A percentile compares a stretch with the other conserved stretches of the same genome.
These are phyloP conservation scores for Didymella glomerata DNA, from an alignment of 2,329 filamentous ascomycete species.

Conservation along the genomic window DNA sequence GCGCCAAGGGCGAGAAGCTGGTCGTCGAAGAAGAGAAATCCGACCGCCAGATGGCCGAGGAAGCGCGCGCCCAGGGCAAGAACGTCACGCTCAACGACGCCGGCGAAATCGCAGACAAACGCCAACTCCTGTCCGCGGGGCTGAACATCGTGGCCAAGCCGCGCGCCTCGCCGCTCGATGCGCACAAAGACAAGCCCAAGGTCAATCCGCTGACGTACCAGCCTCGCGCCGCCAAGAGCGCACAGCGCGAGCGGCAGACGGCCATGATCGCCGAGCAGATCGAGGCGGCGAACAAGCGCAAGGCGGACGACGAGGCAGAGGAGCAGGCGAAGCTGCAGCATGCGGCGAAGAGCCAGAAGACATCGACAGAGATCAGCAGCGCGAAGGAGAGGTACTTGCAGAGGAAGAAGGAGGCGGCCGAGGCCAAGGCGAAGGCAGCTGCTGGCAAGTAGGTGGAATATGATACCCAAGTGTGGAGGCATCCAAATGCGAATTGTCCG, in stretches of 20 bases:
- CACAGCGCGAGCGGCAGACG: slow-evolving; percentile 77
- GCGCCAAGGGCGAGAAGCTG: slow-evolving; percentile 19
- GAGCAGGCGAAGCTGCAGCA: slow-evolving; percentile 70
- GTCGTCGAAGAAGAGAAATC: slow-evolving; percentile 57
- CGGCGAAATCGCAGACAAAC: slow-evolving; percentile 82
- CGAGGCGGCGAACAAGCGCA: slow-evolving; percentile 74
- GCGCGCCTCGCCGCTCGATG: slow-evolving; percentile 32
- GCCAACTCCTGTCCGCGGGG: slow-evolving; percentile 78
- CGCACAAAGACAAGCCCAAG: slow-evolving; percentile 10
- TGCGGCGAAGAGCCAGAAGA: slow-evolving; percentile 79
- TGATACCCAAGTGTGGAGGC: neutral
- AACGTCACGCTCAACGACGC: slow-evolving; percentile 80
- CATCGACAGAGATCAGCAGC: slow-evolving; percentile 75
- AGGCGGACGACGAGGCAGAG: slow-evolving; percentile 72
- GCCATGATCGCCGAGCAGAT: slow-evolving; percentile 82
- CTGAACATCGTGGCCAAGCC: slow-evolving; percentile 75
- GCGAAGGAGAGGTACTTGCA: slow-evolving; percentile 83
- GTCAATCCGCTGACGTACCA: slow-evolving; percentile 36
- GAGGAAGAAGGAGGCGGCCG: slow-evolving; percentile 76
- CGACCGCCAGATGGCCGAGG: slow-evolving; percentile 70
- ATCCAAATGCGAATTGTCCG: too few relatives aligned
- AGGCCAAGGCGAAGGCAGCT: slow-evolving; percentile 68
- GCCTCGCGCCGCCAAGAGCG: slow-evolving; percentile 62
- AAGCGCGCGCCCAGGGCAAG: slow-evolving; percentile 70
- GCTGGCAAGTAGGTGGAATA: neutral